A percentile compares a stretch with the other conserved stretches of the same genome.
These are phyloP conservation scores for Cinchona pubescens DNA, from an alignment of 257 asterid genomes.

Conservation along the genomic window DNA sequence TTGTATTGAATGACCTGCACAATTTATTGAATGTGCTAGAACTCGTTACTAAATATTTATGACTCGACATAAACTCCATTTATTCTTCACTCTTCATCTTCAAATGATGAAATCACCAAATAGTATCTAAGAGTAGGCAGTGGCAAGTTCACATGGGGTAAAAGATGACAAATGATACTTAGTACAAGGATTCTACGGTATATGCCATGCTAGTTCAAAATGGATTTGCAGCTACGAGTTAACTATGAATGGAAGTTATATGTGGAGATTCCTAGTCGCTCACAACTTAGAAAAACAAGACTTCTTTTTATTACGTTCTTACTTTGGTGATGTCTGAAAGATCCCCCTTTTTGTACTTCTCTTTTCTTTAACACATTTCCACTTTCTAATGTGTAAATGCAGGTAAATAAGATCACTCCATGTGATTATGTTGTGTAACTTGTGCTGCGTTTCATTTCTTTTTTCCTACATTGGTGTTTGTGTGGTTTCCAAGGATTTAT, in stretches of 20 bases:
- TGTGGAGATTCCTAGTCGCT: not conserved
- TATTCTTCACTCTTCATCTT: no score
- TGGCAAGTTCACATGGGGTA: not conserved
- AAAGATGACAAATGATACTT: not conserved
- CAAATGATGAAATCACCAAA: no score
- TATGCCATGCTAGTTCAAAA: not conserved
- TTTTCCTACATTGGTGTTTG: not conserved
- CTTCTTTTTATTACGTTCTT: no score
- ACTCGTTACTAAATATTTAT: not conserved
- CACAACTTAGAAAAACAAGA: not conserved
- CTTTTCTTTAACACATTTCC: not conserved
- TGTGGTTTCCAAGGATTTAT: no score
- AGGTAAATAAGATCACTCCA: not conserved
- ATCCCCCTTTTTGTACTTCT: not conserved
- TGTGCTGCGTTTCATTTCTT: not conserved
- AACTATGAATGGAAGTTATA: not conserved
- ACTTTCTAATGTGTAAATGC: not conserved
- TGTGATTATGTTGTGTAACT: not conserved
- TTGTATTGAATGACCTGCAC: conserved; percentile 46
- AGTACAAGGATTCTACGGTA: not conserved
- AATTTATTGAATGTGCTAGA: not conserved
- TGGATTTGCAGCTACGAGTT: not conserved
- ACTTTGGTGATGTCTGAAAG: no score
- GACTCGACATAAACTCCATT: not conserved
- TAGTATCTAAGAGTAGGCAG: no score